phyloP scores from a whole-genome alignment of 78 protist genomes.

The Cavenderia fasciculata region DNA sequence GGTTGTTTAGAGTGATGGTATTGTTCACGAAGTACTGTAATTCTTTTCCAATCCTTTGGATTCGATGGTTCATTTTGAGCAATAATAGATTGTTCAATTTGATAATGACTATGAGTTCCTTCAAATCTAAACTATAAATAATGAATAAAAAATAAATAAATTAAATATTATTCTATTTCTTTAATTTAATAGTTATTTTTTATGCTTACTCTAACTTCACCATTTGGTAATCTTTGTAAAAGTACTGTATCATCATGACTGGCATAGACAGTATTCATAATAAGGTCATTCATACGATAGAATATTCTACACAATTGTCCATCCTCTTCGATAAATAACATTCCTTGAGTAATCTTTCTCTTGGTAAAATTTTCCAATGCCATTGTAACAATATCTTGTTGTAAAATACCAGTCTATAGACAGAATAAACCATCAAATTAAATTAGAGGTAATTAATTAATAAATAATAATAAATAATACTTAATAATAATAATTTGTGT shows the following conservation, averaged over 20 bases:
- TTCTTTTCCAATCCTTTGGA: constrained; percentile 52
- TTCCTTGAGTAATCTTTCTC: constrained; percentile 69
- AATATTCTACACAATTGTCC: constrained; percentile 58
- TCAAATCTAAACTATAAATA: constrained; percentile 21
- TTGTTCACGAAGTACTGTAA: constrained; percentile 13
- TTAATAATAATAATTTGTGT: background rate
- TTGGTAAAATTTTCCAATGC: constrained; percentile 58
- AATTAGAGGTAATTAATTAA: background rate
- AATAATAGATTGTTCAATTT: constrained; percentile 37
- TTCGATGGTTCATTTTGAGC: constrained; percentile 25
- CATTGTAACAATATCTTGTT: constrained; percentile 21
- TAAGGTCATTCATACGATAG: constrained; percentile 35
- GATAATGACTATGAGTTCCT: constrained; percentile 16
- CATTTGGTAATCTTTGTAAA: constrained; percentile 54
- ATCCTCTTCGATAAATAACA: constrained; percentile 61
- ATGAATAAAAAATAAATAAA: background rate
- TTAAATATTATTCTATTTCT: background rate
- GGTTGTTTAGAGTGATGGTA: constrained; percentile 34
- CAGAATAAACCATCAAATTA: too few relatives aligned
- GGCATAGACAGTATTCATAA: constrained; percentile 46
- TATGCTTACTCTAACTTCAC: constrained; percentile 35
- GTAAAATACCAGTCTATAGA: constrained; percentile 58
- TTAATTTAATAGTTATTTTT: background rate
- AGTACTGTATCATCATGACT: constrained; percentile 69
- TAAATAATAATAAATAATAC: background rate